Percentiles rank a stretch among this genome's conserved stretches.
Evolutionary conservation across 2,329 filamentous ascomycete genomes (phyloP).

Genomic region (Pseudogymnoascus pannorum): DNA sequence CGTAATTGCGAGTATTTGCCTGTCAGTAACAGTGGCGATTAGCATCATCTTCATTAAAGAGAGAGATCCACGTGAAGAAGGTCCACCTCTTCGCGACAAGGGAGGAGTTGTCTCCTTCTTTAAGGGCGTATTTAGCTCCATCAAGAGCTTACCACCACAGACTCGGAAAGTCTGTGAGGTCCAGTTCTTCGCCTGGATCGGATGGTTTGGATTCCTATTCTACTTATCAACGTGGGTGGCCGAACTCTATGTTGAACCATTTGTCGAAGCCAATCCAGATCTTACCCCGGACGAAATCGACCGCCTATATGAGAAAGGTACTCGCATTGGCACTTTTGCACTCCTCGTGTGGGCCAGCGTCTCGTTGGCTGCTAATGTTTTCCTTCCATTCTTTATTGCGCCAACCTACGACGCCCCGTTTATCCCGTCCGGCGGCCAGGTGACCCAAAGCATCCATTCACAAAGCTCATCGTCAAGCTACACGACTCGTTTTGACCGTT

Average conservation of each 20-base stretch:
- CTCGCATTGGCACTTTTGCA: conserved; percentile 80
- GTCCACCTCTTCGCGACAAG: conserved; percentile 50
- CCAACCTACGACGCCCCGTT: conserved; percentile 58
- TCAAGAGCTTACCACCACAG: conserved; percentile 72
- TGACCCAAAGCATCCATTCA: conserved; percentile 25
- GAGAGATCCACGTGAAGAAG: conserved; percentile 70
- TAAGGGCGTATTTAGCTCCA: conserved; percentile 65
- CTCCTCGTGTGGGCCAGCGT: conserved; percentile 82
- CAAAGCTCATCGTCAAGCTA: conserved; percentile 20
- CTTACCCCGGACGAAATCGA: conserved; percentile 72
- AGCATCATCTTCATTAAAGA: conserved; percentile 67
- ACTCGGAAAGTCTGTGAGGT: conserved; percentile 75
- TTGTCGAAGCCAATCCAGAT: conserved; percentile 67
- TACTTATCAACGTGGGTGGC: conserved; percentile 93
- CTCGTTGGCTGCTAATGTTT: conserved; percentile 71
- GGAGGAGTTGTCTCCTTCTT: conserved; percentile 74
- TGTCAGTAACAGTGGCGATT: conserved; percentile 61
- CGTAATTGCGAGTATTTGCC: conserved; percentile 69
- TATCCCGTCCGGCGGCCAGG: conserved; percentile 26
- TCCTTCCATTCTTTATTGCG: conserved; percentile 78
- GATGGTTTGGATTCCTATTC: conserved; percentile 92
- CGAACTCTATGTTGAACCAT: conserved; percentile 84
- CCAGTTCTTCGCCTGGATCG: conserved; percentile 84
- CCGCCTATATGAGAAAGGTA: conserved; percentile 73
- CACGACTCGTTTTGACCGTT: conserved; percentile 26